Evolutionary conservation across 2,329 filamentous ascomycete genomes (phyloP), one percentile per base, ranked within the genome.

Genomic region (Hymenoscyphus occultus): DNA sequence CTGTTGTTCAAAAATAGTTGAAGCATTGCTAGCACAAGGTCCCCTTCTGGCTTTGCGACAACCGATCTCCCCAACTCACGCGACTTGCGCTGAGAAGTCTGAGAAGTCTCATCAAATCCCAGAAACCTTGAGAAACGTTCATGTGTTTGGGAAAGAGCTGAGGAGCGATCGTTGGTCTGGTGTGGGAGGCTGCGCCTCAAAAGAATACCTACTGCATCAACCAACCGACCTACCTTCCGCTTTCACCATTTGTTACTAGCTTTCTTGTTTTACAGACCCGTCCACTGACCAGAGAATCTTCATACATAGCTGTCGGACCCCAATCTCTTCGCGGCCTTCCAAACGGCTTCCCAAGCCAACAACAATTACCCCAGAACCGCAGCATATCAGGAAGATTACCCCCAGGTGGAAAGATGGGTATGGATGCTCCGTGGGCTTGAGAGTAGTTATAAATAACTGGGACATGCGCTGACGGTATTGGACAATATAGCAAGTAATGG

Each of bases 331-430:
- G 86, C 71, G 84, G 85, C 72, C 82, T 89, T 78, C 86, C 86
- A 62, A 81, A 81, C 72, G 83, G 83, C 68, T 89, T 87, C 75
- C 82, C 81, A 70, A 80, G 80, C 71, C 85, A 86, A 71, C 85
- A 85, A 76, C 84, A 85, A 76, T 68, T 75, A 62, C 81, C 81
- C 65, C 86, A 86, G 72, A 82, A 81, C 70, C 82, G 86, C 74
- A 79, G 80, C 68, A 82, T 83, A 54, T 81, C 86, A 62, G 84
- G 76, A 75, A 82, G 86, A 74, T 80, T 89, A 82, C 86, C 85
- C 65, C 85, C 85, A 63, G 87, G 86, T 71, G 86, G 86, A 63
- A 89, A 89, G 77, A 77, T 88, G 81, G 84, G 86, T 89, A 82
- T 76, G 80, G 72, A 63, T 60, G 42, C 62, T 62, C 40, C 62